These are phyloP conservation scores for Zymoseptoria brevis DNA, from an alignment of 2,329 filamentous ascomycete genomes.

Conservation along the genomic window DNA sequence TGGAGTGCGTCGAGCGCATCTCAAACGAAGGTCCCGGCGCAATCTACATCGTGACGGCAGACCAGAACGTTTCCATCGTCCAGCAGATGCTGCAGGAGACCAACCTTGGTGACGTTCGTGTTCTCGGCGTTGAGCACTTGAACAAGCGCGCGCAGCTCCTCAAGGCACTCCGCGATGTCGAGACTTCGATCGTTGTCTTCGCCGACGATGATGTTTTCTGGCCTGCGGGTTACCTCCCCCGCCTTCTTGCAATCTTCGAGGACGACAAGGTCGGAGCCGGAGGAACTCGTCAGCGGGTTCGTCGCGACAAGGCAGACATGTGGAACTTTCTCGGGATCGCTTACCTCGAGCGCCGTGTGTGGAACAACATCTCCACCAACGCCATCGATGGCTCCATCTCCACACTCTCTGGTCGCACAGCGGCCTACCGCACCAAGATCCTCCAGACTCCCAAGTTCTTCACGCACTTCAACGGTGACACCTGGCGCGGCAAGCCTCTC, in stretches of 20 bases:
- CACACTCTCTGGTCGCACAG: slow-evolving; percentile 51
- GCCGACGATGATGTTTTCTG: slow-evolving; percentile 33
- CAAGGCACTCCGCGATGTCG: slow-evolving; percentile 22
- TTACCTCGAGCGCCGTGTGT: slow-evolving; percentile 57
- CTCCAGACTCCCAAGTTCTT: slow-evolving; percentile 40
- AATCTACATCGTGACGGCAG: slow-evolving; percentile 25
- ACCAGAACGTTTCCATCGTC: slow-evolving; percentile 18
- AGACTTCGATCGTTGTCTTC: slow-evolving; percentile 25
- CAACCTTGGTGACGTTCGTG: slow-evolving; percentile 13
- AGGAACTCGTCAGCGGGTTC: slow-evolving; percentile 49
- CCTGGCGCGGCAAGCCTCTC: slow-evolving; percentile 44
- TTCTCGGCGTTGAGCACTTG: slow-evolving; percentile 28
- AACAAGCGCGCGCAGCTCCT: slow-evolving; percentile 31
- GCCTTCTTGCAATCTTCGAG: slow-evolving; percentile 34
- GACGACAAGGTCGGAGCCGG: slow-evolving; percentile 46
- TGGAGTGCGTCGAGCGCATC: slow-evolving; percentile 23
- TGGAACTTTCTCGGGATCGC: slow-evolving; percentile 51
- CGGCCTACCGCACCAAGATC: slow-evolving; percentile 44
- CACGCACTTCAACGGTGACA: slow-evolving; percentile 42
- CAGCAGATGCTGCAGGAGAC: slow-evolving; percentile 5
- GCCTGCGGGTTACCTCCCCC: slow-evolving; percentile 23
- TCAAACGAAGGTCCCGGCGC: slow-evolving; percentile 16
- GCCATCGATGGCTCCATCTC: slow-evolving; percentile 53
- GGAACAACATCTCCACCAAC: slow-evolving; percentile 50
- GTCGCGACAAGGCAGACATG: slow-evolving; percentile 27